Conservation (phyloP, 2,329 filamentous ascomycete genomes). For the Epichloe coenophiala region DNA sequence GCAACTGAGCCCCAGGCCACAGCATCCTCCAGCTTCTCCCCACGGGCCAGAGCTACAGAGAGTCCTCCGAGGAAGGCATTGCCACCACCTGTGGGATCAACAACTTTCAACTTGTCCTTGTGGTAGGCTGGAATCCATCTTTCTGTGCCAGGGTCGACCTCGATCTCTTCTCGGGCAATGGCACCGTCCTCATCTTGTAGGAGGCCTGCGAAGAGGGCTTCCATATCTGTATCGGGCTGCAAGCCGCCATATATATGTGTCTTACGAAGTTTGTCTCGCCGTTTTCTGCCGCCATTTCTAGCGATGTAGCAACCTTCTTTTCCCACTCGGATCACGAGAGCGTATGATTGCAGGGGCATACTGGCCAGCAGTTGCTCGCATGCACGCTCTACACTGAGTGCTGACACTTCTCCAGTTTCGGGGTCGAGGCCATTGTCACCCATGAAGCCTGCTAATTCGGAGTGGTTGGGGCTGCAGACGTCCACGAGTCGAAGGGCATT, state of each 20-base stretch:
- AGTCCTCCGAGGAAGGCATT: conserved; percentile 71
- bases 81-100: conserved; percentile 91
- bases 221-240: conserved; percentile 48
- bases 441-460: conserved; percentile 81
- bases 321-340: conserved; percentile 57
- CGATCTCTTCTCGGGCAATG: conserved; percentile 43
- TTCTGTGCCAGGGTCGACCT: conserved; percentile 50
- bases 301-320: conserved; percentile 59
- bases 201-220: conserved; percentile 45
- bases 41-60: conserved; percentile 44
- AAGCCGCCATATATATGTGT: conserved; percentile 36
- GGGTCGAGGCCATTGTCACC: conserved; percentile 43
- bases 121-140: conserved; percentile 74
- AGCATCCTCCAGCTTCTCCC: conserved; percentile 51
- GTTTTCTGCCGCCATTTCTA: conserved; percentile 39
- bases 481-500: conserved; percentile 49
- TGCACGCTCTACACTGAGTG: conserved; percentile 38
- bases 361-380: conserved; percentile 50
- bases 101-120: conserved; percentile 37
- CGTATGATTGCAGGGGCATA: conserved; percentile 51
- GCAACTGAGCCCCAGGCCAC: conserved; percentile 68
- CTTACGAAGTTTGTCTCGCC: conserved; percentile 16
- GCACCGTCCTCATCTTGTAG: conserved; percentile 38
- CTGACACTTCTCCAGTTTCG: conserved; percentile 39
- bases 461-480: conserved; percentile 67